Base-by-base conservation (phyloP, 257 asterid genomes). In the Thymus mandschuricus region DNA sequence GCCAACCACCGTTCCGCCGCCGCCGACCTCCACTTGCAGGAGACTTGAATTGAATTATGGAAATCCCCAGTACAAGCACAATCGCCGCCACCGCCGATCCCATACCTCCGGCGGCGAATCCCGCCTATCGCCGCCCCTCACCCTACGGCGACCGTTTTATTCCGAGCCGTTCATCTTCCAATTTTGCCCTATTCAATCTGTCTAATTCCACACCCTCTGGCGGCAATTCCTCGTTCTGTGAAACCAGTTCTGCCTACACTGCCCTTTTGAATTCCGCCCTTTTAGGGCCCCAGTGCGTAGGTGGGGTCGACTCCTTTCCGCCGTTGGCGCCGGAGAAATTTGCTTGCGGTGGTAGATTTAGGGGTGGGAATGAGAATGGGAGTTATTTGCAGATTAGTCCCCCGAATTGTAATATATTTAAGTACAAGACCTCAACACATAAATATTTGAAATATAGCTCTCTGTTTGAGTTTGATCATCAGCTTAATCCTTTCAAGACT, bases 131-230 rank as follows among this genome's bases (percentile, higher is more conserved):
- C 66, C 87, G 83, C 33, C 90, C 7, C 76, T 96, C 44, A 83
- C 92, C 82, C 60, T 89, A 81, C 83, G 80, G 96, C 34, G 97
- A 93, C 74, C 96, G 98, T 0, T 93, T 91, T 72, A 93, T 93
- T 48, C 98, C 97, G 3, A 83, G 95, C 63, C 86, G 97, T 12
- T 81, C 96, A 2, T 88, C 95, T 8, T 93, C 97, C 66, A 89
- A 93, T 77, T 93, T 93, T 35, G 87, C 88, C 60, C 97, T 93
- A 3, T 86, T 93, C 72, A 77, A 86, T 73, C 86, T 91, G 51
- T 80, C 89, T 4, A 81, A 78, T 65, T 81, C 89, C 29, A 60
- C 79, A 34, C 29, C 73, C 40, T 49, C 61, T 41, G 1, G 0
- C 38, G 52, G 33, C 38, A 49, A 67, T 57, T 9, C 78, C 40